These are phyloP conservation scores for Cercospora sp. DNA, from an alignment of 2,329 filamentous ascomycete genomes.

Conservation along the genomic window DNA sequence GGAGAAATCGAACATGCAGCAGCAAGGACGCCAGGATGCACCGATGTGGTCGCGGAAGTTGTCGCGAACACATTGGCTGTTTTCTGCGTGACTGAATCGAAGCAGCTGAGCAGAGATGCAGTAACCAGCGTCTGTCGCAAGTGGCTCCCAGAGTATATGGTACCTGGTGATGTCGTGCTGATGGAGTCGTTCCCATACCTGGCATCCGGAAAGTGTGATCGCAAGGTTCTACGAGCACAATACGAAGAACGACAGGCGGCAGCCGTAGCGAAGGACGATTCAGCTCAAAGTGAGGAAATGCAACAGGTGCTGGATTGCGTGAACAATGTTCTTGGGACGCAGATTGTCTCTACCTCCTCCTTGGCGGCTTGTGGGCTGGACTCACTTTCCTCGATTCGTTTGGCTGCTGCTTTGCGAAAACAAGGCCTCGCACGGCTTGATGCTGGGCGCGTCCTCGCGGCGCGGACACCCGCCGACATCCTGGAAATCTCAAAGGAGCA, in stretches of 20 bases:
- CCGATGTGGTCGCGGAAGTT: slow-evolving; percentile 66
- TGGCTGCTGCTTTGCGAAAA: slow-evolving; percentile 64
- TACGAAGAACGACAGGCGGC: slow-evolving; percentile 45
- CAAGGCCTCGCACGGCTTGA: slow-evolving; percentile 54
- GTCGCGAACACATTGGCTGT: slow-evolving; percentile 68
- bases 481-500: not conserved
- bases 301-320: slow-evolving; percentile 25
- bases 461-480: slow-evolving; percentile 46
- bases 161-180: slow-evolving; percentile 71
- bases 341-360: slow-evolving; percentile 38
- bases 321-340: slow-evolving; percentile 22
- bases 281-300: slow-evolving; percentile 8
- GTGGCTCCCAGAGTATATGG: slow-evolving; percentile 83
- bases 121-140: slow-evolving; percentile 63
- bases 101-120: slow-evolving; percentile 38
- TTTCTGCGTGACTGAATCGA: slow-evolving; percentile 63
- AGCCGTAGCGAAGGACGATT: slow-evolving; percentile 32
- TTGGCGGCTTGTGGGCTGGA: slow-evolving; percentile 63
- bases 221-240: slow-evolving; percentile 59
- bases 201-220: slow-evolving; percentile 81
- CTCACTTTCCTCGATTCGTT: slow-evolving; percentile 62
- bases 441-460: slow-evolving; percentile 63
- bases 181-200: slow-evolving; percentile 68
- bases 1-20: slow-evolving; percentile 68
- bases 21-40: slow-evolving; percentile 61